These are phyloP conservation scores for Neurospora tetraspora DNA, from an alignment of 495 filamentous ascomycete species.

Conservation along the genomic window DNA sequence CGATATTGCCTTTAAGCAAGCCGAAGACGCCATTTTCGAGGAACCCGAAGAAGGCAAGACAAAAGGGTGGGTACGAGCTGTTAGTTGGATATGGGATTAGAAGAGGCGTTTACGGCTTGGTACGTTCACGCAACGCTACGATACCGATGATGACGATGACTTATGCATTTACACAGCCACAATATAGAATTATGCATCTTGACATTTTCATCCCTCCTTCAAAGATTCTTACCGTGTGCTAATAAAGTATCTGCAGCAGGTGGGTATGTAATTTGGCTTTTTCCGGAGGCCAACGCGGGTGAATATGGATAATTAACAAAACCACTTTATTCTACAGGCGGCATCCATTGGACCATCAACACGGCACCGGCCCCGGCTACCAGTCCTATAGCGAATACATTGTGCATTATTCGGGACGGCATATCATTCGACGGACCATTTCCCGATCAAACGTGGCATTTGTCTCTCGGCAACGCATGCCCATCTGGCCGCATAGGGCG, in stretches of 20 bases:
- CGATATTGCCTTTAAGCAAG: conserved; percentile 28
- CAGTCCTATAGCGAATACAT: background rate
- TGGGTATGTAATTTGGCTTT: conserved; percentile 5
- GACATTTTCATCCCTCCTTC: background rate
- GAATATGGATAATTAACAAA: conserved; percentile 11
- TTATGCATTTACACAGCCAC: background rate
- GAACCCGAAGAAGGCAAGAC: conserved; percentile 17
- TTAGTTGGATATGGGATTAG: conserved; percentile 37
- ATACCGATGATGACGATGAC: background rate
- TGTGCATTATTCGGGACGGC: background rate
- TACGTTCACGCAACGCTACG: background rate
- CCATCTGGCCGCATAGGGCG: background rate
- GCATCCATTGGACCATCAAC: background rate
- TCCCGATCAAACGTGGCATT: conserved; percentile 1
- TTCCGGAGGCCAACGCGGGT: conserved; percentile 3
- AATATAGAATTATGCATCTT: background rate
- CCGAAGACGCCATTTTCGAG: conserved; percentile 23
- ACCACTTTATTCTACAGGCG: conserved; percentile 1
- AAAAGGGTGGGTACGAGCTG: conserved; percentile 14
- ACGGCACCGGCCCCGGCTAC: background rate
- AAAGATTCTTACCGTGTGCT: background rate
- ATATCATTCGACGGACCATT: conserved; percentile 2
- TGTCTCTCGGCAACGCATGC: background rate
- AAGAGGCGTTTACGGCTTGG: background rate
- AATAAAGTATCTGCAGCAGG: background rate